phyloP scores from a whole-genome alignment of 495 filamentous ascomycete species.

The Pyrenula aspistea region DNA sequence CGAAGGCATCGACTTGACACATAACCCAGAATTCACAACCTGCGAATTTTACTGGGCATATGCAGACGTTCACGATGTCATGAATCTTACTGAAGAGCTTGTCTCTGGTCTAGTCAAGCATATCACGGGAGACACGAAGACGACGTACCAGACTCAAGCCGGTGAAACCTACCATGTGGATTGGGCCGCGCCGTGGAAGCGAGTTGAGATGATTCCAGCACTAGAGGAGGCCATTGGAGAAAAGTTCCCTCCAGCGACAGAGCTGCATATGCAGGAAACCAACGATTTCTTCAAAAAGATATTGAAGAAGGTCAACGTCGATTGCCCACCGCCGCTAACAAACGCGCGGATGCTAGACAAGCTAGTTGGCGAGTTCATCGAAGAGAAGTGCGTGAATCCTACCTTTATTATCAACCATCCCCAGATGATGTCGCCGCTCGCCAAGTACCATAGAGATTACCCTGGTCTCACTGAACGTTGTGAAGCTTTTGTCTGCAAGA shows the following conservation, averaged over 20 bases:
- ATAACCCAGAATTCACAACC: constrained; percentile 98
- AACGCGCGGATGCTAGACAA: constrained; percentile 98
- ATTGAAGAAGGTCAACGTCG: constrained; percentile 78
- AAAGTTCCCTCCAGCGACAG: constrained; percentile 80
- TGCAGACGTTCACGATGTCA: constrained; percentile 84
- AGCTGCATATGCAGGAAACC: constrained; percentile 82
- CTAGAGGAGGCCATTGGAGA: constrained; percentile 82
- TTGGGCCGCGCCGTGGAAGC: constrained; percentile 90
- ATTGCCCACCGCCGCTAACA: constrained; percentile 80
- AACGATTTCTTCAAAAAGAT: constrained; percentile 75
- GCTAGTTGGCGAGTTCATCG: constrained; percentile 91
- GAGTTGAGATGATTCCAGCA: constrained; percentile 92
- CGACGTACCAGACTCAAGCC: constrained; percentile 66
- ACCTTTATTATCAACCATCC: constrained; percentile 93
- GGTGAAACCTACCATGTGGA: constrained; percentile 83
- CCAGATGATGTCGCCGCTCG: constrained; percentile 94
- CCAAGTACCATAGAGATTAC: constrained; percentile 79
- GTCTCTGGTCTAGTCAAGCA: constrained; percentile 86
- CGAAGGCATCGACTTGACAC: constrained; percentile 89
- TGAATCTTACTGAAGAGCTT: constrained; percentile 89
- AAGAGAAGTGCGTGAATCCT: constrained; percentile 85
- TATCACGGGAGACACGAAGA: constrained; percentile 73
- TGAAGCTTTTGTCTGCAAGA: constrained; percentile 95
- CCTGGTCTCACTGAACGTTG: constrained; percentile 90
- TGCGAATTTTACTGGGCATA: constrained; percentile 97